Conservation (phyloP, 192 early-diverging fungal genomes). For the Phycomyces blakesleeanus region DNA sequence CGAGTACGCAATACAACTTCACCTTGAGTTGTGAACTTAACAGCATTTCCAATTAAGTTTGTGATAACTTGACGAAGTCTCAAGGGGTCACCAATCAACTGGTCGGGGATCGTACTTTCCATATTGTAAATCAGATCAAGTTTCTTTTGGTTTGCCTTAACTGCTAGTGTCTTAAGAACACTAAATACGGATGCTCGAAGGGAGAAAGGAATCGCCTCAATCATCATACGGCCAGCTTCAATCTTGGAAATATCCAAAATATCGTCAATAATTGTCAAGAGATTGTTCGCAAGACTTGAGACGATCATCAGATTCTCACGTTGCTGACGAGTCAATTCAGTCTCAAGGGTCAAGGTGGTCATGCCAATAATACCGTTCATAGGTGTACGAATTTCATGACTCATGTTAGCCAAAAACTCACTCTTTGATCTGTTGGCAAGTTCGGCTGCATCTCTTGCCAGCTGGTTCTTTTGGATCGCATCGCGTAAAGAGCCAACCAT, state of each 20-base stretch:
- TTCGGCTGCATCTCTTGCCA: conserved; percentile 75
- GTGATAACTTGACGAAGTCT: conserved; percentile 68
- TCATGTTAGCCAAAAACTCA: conserved; percentile 67
- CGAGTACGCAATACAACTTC: conserved; percentile 19
- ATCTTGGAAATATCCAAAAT: conserved; percentile 73
- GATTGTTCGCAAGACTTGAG: conserved; percentile 38
- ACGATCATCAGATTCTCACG: conserved; percentile 54
- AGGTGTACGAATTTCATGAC: conserved; percentile 57
- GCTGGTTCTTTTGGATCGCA: conserved; percentile 70
- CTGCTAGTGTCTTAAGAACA: conserved; percentile 59
- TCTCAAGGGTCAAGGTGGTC: conserved; percentile 62
- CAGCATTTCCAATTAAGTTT: conserved; percentile 70
- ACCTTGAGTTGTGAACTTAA: conserved; percentile 59
- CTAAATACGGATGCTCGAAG: conserved; percentile 52
- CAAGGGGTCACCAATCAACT: conserved; percentile 63
- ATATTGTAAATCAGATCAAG: conserved; percentile 57
- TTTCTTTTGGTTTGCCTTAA: conserved; percentile 60
- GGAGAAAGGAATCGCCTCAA: conserved; percentile 61
- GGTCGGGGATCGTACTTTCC: conserved; percentile 54
- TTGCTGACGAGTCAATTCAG: conserved; percentile 64
- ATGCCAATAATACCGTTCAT: conserved; percentile 79
- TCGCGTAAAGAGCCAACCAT: conserved; percentile 70
- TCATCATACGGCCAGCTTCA: conserved; percentile 70
- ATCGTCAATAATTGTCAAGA: conserved; percentile 47
- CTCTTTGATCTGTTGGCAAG: conserved; percentile 75